Evolutionary conservation across 2,329 filamentous ascomycete genomes (phyloP).

Genomic region (Aspergillus latus): DNA sequence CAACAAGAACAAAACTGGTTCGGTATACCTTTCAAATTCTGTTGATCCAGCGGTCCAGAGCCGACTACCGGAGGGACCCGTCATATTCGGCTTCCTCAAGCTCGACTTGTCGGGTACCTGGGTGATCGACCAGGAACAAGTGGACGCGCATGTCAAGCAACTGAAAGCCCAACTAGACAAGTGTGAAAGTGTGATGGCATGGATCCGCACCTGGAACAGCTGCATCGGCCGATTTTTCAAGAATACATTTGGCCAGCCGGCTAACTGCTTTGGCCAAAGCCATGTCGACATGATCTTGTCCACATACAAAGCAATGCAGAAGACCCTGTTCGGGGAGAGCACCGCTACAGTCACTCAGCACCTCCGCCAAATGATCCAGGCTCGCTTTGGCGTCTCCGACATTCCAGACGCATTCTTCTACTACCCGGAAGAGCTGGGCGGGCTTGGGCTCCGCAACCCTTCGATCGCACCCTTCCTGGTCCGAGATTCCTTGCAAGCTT

Average conservation of each 20-base stretch:
- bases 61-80: slow-evolving; percentile 49
- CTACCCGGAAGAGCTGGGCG: slow-evolving; percentile 48
- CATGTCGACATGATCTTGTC: slow-evolving; percentile 52
- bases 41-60: slow-evolving; percentile 24
- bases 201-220: slow-evolving; percentile 57
- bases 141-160: slow-evolving; percentile 42
- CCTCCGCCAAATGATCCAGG: slow-evolving; percentile 50
- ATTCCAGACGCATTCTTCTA: slow-evolving; percentile 51
- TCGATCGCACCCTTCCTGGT: slow-evolving; percentile 46
- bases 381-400: slow-evolving; percentile 49
- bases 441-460: slow-evolving; percentile 50
- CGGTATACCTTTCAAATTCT: slow-evolving; percentile 43
- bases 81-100: slow-evolving; percentile 55
- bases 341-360: slow-evolving; percentile 49
- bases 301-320: slow-evolving; percentile 50
- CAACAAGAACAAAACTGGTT: slow-evolving; percentile 51
- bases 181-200: slow-evolving; percentile 53
- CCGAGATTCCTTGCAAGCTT: slow-evolving; percentile 27
- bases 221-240: slow-evolving; percentile 54
- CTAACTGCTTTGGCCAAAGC: slow-evolving; percentile 50
- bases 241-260: slow-evolving; percentile 52
- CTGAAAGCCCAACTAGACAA: slow-evolving; percentile 41
- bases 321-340: slow-evolving; percentile 40
- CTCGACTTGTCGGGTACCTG: slow-evolving; percentile 40
- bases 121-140: slow-evolving; percentile 40